phyloP scores from a whole-genome alignment of 805 yeast genomes.

The Candida rishiriensis region DNA sequence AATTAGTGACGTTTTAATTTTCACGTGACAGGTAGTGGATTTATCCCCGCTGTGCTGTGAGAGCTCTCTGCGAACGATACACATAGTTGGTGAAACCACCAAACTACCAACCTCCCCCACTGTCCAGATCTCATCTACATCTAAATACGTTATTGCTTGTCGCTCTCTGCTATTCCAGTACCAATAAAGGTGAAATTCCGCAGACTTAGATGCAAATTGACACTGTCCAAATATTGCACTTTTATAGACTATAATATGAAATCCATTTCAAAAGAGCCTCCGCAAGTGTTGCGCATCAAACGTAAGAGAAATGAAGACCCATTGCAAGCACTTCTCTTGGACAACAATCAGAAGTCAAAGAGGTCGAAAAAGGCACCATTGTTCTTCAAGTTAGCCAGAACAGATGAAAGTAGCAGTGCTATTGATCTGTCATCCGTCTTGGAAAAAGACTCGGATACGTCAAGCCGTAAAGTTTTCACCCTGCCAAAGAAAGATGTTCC shows the following conservation, averaged over 20 bases:
- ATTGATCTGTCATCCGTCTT: constrained; percentile 17
- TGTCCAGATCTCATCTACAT: no score
- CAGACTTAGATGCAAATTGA: not conserved
- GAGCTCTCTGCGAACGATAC: no score
- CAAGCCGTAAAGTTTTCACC: constrained; percentile 20
- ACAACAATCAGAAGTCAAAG: constrained; percentile 34
- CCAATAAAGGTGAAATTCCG: no score
- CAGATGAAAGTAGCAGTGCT: constrained; percentile 33
- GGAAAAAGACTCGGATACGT: constrained; percentile 9
- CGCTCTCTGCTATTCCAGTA: no score
- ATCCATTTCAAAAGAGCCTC: constrained; percentile 28
- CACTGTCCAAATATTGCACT: not conserved
- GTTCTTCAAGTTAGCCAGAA: constrained; percentile 45
- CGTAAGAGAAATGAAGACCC: constrained; percentile 87
- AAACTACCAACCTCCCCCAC: no score
- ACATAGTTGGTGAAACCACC: no score
- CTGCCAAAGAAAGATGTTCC: constrained; percentile 16
- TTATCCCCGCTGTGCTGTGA: no score
- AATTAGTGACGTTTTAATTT: no score
- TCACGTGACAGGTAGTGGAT: no score
- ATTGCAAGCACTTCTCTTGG: constrained; percentile 65
- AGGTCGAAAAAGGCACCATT: constrained; percentile 34
- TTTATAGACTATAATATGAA: not conserved
- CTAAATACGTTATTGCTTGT: no score
- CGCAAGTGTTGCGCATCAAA: constrained; percentile 75